Percentiles rank a stretch among this genome's conserved stretches.
These are phyloP conservation scores for Trichoderma sp. DNA, from an alignment of 2,329 filamentous ascomycete genomes.

Conservation along the genomic window DNA sequence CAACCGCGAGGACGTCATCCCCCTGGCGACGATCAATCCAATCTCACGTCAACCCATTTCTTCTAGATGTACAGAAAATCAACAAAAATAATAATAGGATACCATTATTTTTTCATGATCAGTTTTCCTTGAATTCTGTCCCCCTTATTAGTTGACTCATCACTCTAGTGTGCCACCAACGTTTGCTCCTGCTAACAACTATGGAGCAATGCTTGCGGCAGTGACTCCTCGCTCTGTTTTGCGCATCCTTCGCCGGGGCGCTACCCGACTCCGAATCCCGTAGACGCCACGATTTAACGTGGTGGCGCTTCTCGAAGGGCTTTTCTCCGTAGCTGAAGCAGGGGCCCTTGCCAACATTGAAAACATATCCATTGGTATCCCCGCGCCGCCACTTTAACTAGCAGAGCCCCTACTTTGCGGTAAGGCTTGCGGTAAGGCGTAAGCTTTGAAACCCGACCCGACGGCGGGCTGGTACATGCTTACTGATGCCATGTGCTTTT, in stretches of 20 bases:
- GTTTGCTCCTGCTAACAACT: background rate
- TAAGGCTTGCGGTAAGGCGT: background rate
- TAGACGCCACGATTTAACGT: background rate
- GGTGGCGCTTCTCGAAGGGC: constrained; percentile 1
- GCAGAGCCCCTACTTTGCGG: background rate
- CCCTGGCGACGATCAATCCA: background rate
- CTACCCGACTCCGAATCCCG: constrained; percentile 15
- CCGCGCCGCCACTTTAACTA: background rate
- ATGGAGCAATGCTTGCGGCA: background rate
- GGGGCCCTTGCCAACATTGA: background rate
- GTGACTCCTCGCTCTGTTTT: background rate
- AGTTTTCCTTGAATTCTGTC: background rate
- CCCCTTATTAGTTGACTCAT: constrained; percentile 3
- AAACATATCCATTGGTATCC: background rate
- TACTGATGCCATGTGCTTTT: background rate
- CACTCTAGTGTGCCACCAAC: background rate
- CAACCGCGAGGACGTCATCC: background rate
- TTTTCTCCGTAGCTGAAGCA: background rate
- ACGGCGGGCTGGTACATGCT: background rate
- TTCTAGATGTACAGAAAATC: background rate
- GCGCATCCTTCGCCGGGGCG: background rate
- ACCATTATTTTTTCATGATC: background rate
- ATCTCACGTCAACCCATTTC: background rate
- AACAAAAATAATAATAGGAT: background rate
- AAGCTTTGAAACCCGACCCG: background rate